phyloP scores from a whole-genome alignment of 257 asterid species.

The Salvia miltiorrhiza region DNA sequence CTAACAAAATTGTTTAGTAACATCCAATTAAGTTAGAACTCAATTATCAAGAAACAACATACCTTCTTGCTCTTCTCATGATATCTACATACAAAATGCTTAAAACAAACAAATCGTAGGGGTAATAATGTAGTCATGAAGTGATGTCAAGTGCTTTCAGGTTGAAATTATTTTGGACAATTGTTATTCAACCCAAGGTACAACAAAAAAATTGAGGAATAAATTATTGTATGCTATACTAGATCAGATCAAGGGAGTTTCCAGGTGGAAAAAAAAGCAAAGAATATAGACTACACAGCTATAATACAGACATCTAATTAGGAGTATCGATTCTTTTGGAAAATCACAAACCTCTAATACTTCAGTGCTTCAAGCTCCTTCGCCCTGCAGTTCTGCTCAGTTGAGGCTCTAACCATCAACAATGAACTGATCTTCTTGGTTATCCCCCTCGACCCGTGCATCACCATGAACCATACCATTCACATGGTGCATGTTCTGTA shows the following conservation, averaged over 20 bases:
- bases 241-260: conserved; percentile 14
- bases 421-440: conserved; percentile 94
- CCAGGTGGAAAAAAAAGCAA: conserved; percentile 21
- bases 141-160: background rate
- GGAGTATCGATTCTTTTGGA: conserved; percentile 9
- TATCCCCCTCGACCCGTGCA: conserved; percentile 79
- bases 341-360: conserved; percentile 14
- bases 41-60: background rate
- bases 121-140: background rate
- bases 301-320: conserved; percentile 23
- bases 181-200: conserved; percentile 19
- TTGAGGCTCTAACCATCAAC: conserved; percentile 62
- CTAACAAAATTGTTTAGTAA: background rate
- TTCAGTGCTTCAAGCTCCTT: conserved; percentile 19
- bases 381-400: conserved; percentile 6
- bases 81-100: too few species aligned
- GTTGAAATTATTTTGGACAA: conserved; percentile 10
- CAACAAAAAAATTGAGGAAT: conserved; percentile 26
- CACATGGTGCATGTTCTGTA: conserved; percentile 85
- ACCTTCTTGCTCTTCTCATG: background rate
- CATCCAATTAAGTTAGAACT: background rate
- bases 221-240: conserved; percentile 33
- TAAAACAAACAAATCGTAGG: background rate
- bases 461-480: conserved; percentile 79
- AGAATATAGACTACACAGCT: conserved; percentile 34